Conservation (phyloP, 176 grass and related monocot genomes). For the Cenchrus fungigraminus region DNA sequence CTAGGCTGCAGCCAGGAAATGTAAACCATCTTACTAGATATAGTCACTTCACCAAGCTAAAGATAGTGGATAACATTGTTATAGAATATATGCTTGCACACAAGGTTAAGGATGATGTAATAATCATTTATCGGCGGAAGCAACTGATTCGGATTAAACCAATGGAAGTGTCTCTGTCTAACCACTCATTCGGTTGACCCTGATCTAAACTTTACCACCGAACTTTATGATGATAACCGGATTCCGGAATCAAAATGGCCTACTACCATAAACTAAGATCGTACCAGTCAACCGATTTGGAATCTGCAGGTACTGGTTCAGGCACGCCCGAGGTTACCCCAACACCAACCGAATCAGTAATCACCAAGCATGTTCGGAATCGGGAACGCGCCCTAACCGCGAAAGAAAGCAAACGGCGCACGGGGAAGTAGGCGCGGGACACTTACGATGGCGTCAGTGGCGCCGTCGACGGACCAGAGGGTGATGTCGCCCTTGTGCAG, state of each 20-base stretch:
- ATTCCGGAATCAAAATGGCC: not conserved
- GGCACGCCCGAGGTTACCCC: not conserved
- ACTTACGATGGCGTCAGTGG: constrained; percentile 85
- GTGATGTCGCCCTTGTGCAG: constrained; percentile 89
- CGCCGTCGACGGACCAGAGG: constrained; percentile 74
- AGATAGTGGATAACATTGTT: not conserved
- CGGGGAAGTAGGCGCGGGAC: not conserved
- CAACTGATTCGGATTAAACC: not conserved
- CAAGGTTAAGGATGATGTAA: not conserved
- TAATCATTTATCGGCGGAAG: not conserved
- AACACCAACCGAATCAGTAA: not conserved
- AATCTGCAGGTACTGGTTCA: not conserved
- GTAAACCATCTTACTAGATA: not conserved
- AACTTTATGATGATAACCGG: not conserved
- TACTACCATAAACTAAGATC: not conserved
- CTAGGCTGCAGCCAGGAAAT: not conserved
- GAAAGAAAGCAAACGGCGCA: not conserved
- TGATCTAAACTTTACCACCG: not conserved
- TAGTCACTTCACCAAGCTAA: not conserved
- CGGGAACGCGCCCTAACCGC: not conserved
- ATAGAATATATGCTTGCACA: not conserved
- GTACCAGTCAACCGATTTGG: not conserved
- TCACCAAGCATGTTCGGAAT: not conserved
- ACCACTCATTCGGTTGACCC: not conserved
- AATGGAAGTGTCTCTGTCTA: not conserved